Evolutionary conservation across 2,329 filamentous ascomycete genomes (phyloP).

Genomic region (Monilinia polystroma): DNA sequence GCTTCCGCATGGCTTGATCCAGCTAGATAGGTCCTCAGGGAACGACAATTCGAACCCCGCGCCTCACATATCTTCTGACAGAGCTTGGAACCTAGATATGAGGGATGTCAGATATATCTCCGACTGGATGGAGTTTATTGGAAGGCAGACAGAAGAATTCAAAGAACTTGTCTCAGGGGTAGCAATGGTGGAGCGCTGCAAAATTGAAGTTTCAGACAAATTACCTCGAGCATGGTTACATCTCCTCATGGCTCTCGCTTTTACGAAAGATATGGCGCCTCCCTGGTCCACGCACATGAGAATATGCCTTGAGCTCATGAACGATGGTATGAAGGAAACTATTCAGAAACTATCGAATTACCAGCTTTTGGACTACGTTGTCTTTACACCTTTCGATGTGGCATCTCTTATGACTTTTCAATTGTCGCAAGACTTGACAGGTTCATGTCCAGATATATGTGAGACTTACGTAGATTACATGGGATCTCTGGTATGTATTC

Average conservation of each 20-base stretch:
- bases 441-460: slow-evolving; percentile 26
- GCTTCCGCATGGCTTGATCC: slow-evolving; percentile 4
- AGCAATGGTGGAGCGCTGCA: slow-evolving; percentile 15
- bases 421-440: slow-evolving; percentile 26
- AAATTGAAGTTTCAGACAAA: slow-evolving; percentile 28
- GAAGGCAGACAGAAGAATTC: neutral
- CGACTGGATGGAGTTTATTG: slow-evolving; percentile 8
- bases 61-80: neutral
- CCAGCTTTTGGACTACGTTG: slow-evolving; percentile 24
- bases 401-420: slow-evolving; percentile 31
- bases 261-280: slow-evolving; percentile 26
- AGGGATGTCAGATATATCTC: neutral
- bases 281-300: slow-evolving; percentile 19
- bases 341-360: neutral
- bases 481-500: slow-evolving; percentile 26
- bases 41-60: neutral
- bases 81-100: neutral
- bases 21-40: neutral
- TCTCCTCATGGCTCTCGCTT: slow-evolving; percentile 29
- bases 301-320: neutral
- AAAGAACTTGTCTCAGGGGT: slow-evolving; percentile 2
- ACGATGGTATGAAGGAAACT: slow-evolving; percentile 10
- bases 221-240: slow-evolving; percentile 33
- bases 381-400: slow-evolving; percentile 30
- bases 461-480: slow-evolving; percentile 32